Conservation (phyloP, 2,329 filamentous ascomycete genomes). For the Atkinsonella hypoxylon region DNA sequence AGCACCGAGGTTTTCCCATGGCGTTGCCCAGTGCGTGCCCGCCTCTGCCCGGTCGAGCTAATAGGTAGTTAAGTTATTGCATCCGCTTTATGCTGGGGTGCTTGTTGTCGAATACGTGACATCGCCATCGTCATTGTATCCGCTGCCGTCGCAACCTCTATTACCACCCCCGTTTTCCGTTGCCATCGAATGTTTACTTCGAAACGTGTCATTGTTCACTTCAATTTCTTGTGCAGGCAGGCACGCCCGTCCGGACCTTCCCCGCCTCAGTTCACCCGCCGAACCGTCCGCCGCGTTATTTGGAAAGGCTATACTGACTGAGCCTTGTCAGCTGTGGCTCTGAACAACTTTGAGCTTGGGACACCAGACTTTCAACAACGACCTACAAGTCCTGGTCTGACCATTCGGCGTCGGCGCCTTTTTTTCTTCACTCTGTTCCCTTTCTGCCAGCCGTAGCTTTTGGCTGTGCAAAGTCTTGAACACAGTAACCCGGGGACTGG, state of each 20-base stretch:
- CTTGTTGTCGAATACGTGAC: background rate
- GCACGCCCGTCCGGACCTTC: conserved; percentile 2
- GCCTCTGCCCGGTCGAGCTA: background rate
- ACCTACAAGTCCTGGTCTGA: background rate
- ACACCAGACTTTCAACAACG: background rate
- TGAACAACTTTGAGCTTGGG: background rate
- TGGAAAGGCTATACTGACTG: conserved; percentile 4
- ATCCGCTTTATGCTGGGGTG: background rate
- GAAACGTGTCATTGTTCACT: conserved; percentile 1
- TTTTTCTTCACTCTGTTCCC: background rate
- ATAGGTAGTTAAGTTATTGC: background rate
- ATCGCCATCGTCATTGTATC: conserved; percentile 4
- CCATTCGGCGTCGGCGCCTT: conserved; percentile 1
- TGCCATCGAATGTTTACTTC: background rate
- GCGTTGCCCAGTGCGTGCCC: background rate
- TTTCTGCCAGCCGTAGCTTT: conserved; percentile 1
- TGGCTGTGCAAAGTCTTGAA: conserved; percentile 5
- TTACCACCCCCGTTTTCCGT: background rate
- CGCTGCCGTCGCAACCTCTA: background rate
- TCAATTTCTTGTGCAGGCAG: conserved; percentile 2
- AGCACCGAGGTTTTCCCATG: conserved; percentile 4
- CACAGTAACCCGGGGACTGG: background rate
- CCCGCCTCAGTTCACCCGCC: conserved; percentile 2
- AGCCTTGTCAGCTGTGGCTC: conserved; percentile 1
- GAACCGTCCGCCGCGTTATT: conserved; percentile 3